Percentiles rank a stretch among this genome's conserved stretches.
Conservation (phyloP, 2,329 filamentous ascomycete genomes). For the Ceratocystis ficicola region DNA sequence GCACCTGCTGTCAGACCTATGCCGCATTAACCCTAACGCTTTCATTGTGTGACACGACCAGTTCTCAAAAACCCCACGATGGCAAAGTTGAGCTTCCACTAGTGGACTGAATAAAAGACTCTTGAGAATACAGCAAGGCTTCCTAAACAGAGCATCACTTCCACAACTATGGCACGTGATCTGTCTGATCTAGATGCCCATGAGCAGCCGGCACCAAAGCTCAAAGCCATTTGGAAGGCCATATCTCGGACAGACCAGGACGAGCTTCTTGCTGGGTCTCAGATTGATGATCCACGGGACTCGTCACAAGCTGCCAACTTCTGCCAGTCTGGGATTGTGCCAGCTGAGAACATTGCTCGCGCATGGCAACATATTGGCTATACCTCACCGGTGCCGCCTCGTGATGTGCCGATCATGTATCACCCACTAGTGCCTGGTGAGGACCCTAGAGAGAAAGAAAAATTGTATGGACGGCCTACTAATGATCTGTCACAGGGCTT, state of each 20-base stretch:
- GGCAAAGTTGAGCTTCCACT: neutral
- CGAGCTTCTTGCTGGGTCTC: conserved; percentile 41
- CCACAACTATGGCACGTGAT: conserved; percentile 11
- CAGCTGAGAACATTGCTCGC: conserved; percentile 32
- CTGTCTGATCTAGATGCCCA: conserved; percentile 53
- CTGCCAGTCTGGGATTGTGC: conserved; percentile 34
- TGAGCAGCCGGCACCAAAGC: conserved; percentile 58
- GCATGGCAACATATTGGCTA: conserved; percentile 36
- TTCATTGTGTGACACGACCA: neutral
- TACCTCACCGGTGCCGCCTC: conserved; percentile 27
- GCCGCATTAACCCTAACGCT: neutral
- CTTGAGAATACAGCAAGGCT: neutral
- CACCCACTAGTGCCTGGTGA: conserved; percentile 58
- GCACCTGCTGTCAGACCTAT: neutral
- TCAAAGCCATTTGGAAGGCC: conserved; percentile 63
- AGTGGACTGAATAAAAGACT: neutral
- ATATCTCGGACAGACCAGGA: conserved; percentile 49
- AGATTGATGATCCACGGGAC: conserved; percentile 40
- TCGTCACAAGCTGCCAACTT: conserved; percentile 35
- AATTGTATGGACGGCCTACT: neutral
- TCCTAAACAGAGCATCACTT: neutral
- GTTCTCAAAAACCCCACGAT: neutral
- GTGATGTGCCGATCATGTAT: conserved; percentile 45
- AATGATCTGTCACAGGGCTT: conserved; percentile 46
- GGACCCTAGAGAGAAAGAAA: conserved; percentile 23